Evolutionary conservation across 768 basidiomycete species (phyloP).

Genomic region (Cystobasidium ongulense): DNA sequence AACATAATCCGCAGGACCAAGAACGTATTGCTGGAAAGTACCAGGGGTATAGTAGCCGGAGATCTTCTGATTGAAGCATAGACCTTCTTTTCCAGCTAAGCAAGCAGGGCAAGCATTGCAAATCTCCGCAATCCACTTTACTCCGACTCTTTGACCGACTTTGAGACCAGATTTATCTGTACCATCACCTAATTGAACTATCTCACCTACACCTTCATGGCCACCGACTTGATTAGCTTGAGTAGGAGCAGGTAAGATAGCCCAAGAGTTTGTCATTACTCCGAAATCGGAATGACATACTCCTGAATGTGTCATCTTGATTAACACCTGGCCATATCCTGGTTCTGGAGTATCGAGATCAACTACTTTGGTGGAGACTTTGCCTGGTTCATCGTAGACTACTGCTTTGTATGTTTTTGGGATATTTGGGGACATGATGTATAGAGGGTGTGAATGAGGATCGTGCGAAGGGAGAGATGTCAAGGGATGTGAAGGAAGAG

Average conservation of each 20-base stretch:
- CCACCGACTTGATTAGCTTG: neutral
- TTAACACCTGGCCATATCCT: conserved; percentile 1
- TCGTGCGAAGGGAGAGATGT: too few species aligned
- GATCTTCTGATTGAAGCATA: conserved; percentile 20
- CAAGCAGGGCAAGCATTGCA: conserved; percentile 16
- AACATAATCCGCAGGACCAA: conserved; percentile 29
- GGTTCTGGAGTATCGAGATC: conserved; percentile 28
- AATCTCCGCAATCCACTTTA: conserved; percentile 14
- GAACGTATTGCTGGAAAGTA: conserved; percentile 30
- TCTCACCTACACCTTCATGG: conserved; percentile 24
- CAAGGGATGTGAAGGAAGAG: neutral
- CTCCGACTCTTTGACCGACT: conserved; percentile 25
- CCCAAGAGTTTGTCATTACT: conserved; percentile 29
- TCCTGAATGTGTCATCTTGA: conserved; percentile 26
- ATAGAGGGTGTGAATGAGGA: too few species aligned
- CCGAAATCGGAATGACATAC: conserved; percentile 32
- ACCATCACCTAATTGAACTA: conserved; percentile 25
- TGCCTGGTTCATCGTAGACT: conserved; percentile 30
- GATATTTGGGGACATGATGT: neutral
- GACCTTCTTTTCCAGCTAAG: neutral
- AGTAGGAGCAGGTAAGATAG: conserved; percentile 12
- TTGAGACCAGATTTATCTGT: conserved; percentile 21
- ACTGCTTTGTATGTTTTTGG: conserved; percentile 23
- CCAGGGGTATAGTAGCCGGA: conserved; percentile 21
- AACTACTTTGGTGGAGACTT: conserved; percentile 27